Base-by-base conservation (phyloP, 176 grass and related monocot species). In the Aegilops sharonensis region DNA sequence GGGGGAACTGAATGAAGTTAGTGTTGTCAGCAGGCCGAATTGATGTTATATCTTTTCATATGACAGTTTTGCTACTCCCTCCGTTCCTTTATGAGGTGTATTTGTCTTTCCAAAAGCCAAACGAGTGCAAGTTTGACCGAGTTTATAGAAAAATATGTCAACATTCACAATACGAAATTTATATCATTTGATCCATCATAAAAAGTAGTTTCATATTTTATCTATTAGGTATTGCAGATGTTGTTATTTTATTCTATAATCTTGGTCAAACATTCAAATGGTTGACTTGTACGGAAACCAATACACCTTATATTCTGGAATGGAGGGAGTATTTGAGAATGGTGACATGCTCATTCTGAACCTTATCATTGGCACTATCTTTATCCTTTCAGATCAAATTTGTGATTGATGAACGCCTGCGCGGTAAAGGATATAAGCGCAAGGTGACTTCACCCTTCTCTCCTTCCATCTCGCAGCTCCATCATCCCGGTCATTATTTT, bases 391-490 rank as follows among this genome's bases (percentile, higher is more conserved):
- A 98, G 95, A 87, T 98, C 52, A 80, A 75, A 47, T 95, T 95
- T 95, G 88, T 94, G 7, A 95, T 98, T 91, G 95, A 98, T 94
- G 95, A 98, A 82, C 89, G 95, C 47, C 4, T 95, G 77, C 84
- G 91, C 64, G 87, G 84, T 85, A 98, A 95, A 90, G 72, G 86
- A 78, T 94, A 92, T 88, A 98, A 95, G 78, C 88, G 90, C 73
- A 98, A 98, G 95, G 95, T 98, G 79, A 91, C 25, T 12, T 81
- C 45, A 77, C 31, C 39, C 29, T 62, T 72, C 7, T 30, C 73
- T 52, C 42, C 59, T 75, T 68, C 48, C 70, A 74, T 54, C 54
- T 61, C 7, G 4, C 31, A 68, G 29, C 45, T 24, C 43, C 60
- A 39, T 34, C 3, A 3, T 30, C 64, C 24, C 37, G 15, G 34